Percentiles rank a stretch among this genome's conserved stretches.
These are phyloP conservation scores for Verticillium klebahnii DNA, from an alignment of 2,329 filamentous ascomycete genomes.

Conservation along the genomic window DNA sequence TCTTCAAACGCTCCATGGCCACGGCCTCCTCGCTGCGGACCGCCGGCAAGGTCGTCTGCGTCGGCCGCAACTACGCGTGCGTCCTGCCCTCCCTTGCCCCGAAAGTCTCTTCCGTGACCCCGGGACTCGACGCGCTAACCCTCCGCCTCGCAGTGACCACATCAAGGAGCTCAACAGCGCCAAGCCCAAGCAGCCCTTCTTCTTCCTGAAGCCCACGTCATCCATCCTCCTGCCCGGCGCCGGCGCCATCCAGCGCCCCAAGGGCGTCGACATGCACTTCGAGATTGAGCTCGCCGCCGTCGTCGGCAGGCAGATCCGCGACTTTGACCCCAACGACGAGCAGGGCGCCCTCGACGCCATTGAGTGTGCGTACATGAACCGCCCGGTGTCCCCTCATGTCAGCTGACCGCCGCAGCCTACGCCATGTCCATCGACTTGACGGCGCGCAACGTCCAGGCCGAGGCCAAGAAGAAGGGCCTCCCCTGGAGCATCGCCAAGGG, in stretches of 20 bases:
- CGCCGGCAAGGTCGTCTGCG: conserved; percentile 79
- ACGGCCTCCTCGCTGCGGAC: conserved; percentile 41
- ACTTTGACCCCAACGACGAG: conserved; percentile 70
- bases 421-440: conserved; percentile 96
- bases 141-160: conserved; percentile 63
- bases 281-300: conserved; percentile 92
- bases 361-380: conserved; percentile 50
- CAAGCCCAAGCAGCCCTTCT: conserved; percentile 92
- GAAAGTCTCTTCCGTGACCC: conserved; percentile 1
- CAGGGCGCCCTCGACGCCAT: conserved; percentile 77
- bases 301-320: conserved; percentile 74
- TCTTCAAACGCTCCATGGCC: conserved; percentile 30
- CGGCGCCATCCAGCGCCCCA: conserved; percentile 77
- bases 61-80: conserved; percentile 94
- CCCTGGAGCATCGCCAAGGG: conserved; percentile 97
- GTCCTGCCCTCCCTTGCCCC: conserved; percentile 24
- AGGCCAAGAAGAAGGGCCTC: conserved; percentile 94
- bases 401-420: conserved; percentile 56
- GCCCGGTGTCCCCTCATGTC: background rate
- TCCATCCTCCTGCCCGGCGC: conserved; percentile 76
- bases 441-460: conserved; percentile 88
- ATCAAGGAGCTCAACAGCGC: conserved; percentile 85
- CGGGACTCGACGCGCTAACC: background rate
- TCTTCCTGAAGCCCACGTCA: conserved; percentile 93
- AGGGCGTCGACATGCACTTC: conserved; percentile 83